Percentiles rank a stretch among this genome's conserved stretches.
phyloP scores from a whole-genome alignment of 345 rosid species.

The Ceriops zippeliana region DNA sequence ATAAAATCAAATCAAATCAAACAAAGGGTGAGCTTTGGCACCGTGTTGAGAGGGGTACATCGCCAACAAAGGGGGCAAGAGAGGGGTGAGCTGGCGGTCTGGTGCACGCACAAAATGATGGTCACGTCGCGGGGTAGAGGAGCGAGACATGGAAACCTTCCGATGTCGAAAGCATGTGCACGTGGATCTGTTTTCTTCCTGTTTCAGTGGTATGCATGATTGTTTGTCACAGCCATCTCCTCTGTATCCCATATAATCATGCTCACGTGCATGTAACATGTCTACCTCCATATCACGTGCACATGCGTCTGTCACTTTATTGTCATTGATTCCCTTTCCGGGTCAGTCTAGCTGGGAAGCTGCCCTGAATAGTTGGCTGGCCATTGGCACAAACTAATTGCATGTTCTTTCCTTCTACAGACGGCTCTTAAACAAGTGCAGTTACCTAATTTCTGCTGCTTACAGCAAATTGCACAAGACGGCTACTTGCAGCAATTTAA shows the following conservation, averaged over 20 bases:
- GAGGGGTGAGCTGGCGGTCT: neutral
- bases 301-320: no score
- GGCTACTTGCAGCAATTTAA: no score
- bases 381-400: no score
- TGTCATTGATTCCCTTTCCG: no score
- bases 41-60: neutral
- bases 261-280: slow-evolving; percentile 28
- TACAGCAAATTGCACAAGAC: no score
- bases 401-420: no score
- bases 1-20: neutral
- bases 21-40: neutral
- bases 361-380: neutral
- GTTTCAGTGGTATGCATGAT: neutral
- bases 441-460: no score
- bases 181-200: neutral
- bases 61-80: neutral
- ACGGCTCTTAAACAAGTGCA: no score
- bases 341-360: no score
- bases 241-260: neutral
- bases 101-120: slow-evolving; percentile 34
- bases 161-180: neutral
- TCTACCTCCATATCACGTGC: slow-evolving; percentile 23
- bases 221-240: no score
- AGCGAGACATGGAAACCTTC: neutral
- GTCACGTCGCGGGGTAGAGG: slow-evolving; percentile 21